Percentiles rank a stretch among this genome's conserved stretches.
Evolutionary conservation across 306 rosid genomes (phyloP).

Genomic region (Begonia fuchsioides): DNA sequence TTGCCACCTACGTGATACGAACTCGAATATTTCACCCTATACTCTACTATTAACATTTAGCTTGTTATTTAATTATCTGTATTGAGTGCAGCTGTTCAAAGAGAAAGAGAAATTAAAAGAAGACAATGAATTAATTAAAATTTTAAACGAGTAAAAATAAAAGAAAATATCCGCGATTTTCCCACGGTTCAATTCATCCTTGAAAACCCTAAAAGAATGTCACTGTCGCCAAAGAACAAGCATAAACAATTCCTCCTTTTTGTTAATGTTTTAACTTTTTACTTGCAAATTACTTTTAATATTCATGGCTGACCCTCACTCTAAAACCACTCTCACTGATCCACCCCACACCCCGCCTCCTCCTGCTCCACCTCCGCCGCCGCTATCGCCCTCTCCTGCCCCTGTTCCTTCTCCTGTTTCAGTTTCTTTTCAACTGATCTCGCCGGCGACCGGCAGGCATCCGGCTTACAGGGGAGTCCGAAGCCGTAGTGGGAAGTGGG

Average conservation of each 20-base stretch:
- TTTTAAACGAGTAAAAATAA: background rate
- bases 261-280: background rate
- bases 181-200: conserved; percentile 34
- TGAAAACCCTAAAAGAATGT: no score
- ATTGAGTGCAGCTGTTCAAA: no score
- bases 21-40: no score
- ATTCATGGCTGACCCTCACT: background rate
- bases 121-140: no score
- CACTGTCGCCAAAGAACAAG: no score
- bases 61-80: no score
- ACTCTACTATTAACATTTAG: no score
- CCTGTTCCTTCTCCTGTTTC: background rate
- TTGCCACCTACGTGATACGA: no score
- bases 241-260: no score
- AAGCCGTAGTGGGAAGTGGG: conserved; percentile 74
- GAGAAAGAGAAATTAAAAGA: no score
- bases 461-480: conserved; percentile 43
- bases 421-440: conserved; percentile 2
- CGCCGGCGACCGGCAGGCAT: conserved; percentile 14
- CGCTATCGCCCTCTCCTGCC: background rate
- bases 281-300: background rate
- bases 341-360: background rate
- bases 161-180: conserved; percentile 20
- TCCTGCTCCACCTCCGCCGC: background rate
- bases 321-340: background rate